Base-by-base conservation (phyloP, 2,329 filamentous ascomycete species). In the Sclerotiophoma versabilis region DNA sequence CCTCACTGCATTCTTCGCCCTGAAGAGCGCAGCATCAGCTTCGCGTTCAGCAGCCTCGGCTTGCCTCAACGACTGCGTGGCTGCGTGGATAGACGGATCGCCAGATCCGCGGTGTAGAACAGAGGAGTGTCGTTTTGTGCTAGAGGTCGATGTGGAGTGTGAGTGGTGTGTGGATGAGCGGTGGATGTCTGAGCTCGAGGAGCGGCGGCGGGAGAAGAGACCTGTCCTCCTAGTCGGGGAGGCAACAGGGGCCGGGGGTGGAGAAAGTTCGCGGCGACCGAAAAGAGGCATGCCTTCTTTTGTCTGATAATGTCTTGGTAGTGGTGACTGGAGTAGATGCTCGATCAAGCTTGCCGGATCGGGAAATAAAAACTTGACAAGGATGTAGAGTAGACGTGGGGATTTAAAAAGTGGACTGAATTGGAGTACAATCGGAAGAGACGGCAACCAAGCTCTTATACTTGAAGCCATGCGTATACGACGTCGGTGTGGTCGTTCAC, bases 1-100 rank as follows among this genome's bases (percentile, higher is more conserved):
- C 22, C 81, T 79, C 0, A 89, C 87, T 1, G 83, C 82, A 26
- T 79, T 65, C 47, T 83, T 79, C 0, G 87, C 86, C 8, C 83
- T 79, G 9, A 82, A 77, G 12, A 89, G 73, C 0, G 87, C 88
- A 2, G 82, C 79, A 62, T 90, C 87, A 0, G 87, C 88, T 15
- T 89, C 85, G 6, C 77, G 74, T 75, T 90, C 87, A 0, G 87
- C 85, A 0, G 76, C 69, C 75, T 90, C 87, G 23, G 88, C 88
- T 38, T 76, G 74, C 62, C 85, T 77, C 17, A 90, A 83, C 27
- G 83, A 81, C 73, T 89, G 83, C 4, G 84, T 79, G 0, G 87
- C 87, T 19, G 82, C 78, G 1, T 82, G 65, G 66, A 90, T 89
- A 59, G 79, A 83, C 0, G 86, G 84, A 72, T 90, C 87, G 58